Conservation (phyloP, 768 basidiomycete species). For the Tubosaeta brunneosetosa region DNA sequence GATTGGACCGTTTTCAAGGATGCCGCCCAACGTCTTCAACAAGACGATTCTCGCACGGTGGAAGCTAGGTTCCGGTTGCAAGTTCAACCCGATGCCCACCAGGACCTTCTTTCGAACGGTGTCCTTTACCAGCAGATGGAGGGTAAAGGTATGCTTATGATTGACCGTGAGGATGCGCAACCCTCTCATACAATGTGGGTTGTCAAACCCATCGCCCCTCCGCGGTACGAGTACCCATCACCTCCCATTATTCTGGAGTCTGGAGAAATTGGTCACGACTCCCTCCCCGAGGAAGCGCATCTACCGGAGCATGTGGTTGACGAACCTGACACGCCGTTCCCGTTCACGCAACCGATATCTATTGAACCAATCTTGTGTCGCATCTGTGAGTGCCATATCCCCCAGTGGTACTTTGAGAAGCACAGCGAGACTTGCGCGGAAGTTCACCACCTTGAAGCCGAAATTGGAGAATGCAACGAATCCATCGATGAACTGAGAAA, state of each 20-base stretch:
- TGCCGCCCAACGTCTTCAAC: slow-evolving; percentile 78
- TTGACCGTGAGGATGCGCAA: slow-evolving; percentile 81
- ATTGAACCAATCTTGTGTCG: slow-evolving; percentile 87
- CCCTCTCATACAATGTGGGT: slow-evolving; percentile 99
- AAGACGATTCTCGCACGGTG: slow-evolving; percentile 91
- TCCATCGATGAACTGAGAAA: slow-evolving; percentile 81
- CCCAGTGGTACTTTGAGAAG: slow-evolving; percentile 99
- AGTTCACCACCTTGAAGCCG: slow-evolving; percentile 92
- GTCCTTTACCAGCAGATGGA: slow-evolving; percentile 83
- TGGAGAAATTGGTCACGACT: slow-evolving; percentile 38
- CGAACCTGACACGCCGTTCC: slow-evolving; percentile 65
- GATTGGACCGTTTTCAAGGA: slow-evolving; percentile 83
- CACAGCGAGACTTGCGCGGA: slow-evolving; percentile 99
- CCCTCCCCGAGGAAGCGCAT: slow-evolving; percentile 32
- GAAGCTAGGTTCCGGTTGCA: slow-evolving; percentile 88
- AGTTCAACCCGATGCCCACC: slow-evolving; percentile 56
- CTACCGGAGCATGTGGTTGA: slow-evolving; percentile 34
- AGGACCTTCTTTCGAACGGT: slow-evolving; percentile 47
- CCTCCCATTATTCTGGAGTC: slow-evolving; percentile 54
- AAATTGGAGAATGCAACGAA: slow-evolving; percentile 92
- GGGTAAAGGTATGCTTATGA: slow-evolving; percentile 98
- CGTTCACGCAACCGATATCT: slow-evolving; percentile 72
- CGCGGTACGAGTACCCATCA: slow-evolving; percentile 65
- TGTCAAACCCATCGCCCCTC: slow-evolving; percentile 72
- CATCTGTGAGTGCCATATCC: slow-evolving; percentile 95